Conservation (phyloP, 179 eudicot genomes). For the Pouteria campechiana region DNA sequence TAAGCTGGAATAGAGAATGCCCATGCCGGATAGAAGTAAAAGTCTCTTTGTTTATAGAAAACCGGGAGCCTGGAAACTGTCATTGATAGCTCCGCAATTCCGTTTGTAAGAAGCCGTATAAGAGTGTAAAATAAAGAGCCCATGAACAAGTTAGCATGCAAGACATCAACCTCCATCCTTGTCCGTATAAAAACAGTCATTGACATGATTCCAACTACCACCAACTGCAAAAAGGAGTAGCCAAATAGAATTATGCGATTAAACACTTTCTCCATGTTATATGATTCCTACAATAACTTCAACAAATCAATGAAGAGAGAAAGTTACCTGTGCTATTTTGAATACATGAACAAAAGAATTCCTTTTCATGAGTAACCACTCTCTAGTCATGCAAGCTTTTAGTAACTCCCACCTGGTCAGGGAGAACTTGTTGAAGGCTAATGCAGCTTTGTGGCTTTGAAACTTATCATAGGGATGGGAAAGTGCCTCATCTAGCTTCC, state of each 20-base stretch:
- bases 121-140: slow-evolving; percentile 75
- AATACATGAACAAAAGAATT: slow-evolving; percentile 62
- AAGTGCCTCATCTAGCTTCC: slow-evolving; percentile 31
- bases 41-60: slow-evolving; percentile 80
- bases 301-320: neutral
- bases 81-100: slow-evolving; percentile 55
- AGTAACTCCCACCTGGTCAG: slow-evolving; percentile 64
- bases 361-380: slow-evolving; percentile 61
- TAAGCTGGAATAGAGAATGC: slow-evolving; percentile 70
- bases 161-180: slow-evolving; percentile 46
- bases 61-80: slow-evolving; percentile 60
- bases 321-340: slow-evolving; percentile 53
- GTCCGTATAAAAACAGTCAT: slow-evolving; percentile 71
- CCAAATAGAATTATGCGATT: too few relatives aligned
- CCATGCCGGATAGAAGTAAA: slow-evolving; percentile 90
- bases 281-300: too few relatives aligned
- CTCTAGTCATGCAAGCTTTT: slow-evolving; percentile 72
- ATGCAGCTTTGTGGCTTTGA: slow-evolving; percentile 32
- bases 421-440: slow-evolving; percentile 44
- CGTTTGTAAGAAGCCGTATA: slow-evolving; percentile 54
- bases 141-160: slow-evolving; percentile 60
- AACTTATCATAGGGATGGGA: slow-evolving; percentile 33
- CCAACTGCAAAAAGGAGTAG: slow-evolving; percentile 39
- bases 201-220: slow-evolving; percentile 40
- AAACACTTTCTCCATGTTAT: too few relatives aligned